Percentiles rank a stretch among this genome's conserved stretches.
These are phyloP conservation scores for Elsinoe australis DNA, from an alignment of 2,329 filamentous ascomycete genomes.

Conservation along the genomic window DNA sequence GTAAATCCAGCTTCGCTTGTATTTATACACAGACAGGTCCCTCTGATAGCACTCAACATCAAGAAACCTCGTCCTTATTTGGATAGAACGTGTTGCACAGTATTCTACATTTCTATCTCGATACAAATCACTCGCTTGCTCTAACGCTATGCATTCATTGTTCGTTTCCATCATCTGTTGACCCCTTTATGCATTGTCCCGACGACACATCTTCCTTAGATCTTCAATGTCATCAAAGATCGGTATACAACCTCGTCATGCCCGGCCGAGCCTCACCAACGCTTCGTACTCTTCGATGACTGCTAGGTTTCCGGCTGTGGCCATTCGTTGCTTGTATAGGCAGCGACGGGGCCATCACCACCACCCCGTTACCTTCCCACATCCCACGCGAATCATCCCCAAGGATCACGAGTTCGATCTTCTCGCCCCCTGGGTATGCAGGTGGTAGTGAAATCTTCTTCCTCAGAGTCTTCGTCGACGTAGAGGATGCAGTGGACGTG, in stretches of 20 bases:
- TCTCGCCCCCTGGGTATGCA: conserved; percentile 8
- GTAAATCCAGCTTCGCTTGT: too few species aligned
- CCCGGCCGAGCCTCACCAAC: not conserved
- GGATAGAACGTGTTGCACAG: too few species aligned
- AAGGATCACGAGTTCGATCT: conserved; percentile 11
- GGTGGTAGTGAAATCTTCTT: conserved; percentile 10
- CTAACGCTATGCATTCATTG: too few species aligned
- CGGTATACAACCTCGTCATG: conserved; percentile 12
- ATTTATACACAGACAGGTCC: too few species aligned
- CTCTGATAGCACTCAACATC: too few species aligned
- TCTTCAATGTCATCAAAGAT: not conserved
- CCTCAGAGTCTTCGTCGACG: not conserved
- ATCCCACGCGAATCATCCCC: conserved; percentile 4
- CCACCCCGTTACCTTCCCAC: conserved; percentile 12
- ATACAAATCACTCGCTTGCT: too few species aligned
- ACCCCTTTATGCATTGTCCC: too few species aligned
- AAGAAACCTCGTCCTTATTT: too few species aligned
- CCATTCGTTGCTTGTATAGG: not conserved
- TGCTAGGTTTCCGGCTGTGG: not conserved
- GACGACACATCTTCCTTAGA: too few species aligned
- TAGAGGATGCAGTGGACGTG: too few species aligned
- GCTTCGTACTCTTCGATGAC: conserved; percentile 5
- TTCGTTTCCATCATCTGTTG: too few species aligned
- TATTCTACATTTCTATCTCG: too few species aligned
- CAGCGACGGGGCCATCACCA: not conserved